Conservation (phyloP, 2,329 filamentous ascomycete species). For the Trichoderma atrobrunneum region DNA sequence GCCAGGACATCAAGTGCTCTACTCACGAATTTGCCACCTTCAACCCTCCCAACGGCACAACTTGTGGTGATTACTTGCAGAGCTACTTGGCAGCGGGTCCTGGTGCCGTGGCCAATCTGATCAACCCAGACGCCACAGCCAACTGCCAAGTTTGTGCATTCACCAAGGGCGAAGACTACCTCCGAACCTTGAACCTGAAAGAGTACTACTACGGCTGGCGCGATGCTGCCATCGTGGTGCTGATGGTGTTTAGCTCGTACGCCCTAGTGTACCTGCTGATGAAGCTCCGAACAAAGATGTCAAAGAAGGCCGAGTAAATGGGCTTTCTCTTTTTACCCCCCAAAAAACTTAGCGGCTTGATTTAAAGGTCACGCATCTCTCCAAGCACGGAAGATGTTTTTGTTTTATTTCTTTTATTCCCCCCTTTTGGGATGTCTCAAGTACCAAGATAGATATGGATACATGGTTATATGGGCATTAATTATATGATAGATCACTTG, state of each 20-base stretch:
- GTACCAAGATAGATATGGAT: neutral
- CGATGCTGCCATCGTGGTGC: slow-evolving; percentile 57
- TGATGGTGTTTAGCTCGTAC: slow-evolving; percentile 57
- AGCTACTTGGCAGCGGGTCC: slow-evolving; percentile 46
- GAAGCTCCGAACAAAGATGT: slow-evolving; percentile 48
- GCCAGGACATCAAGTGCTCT: slow-evolving; percentile 44
- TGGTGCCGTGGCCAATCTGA: slow-evolving; percentile 49
- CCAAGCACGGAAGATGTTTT: neutral
- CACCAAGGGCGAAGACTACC: slow-evolving; percentile 55
- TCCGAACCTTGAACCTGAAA: slow-evolving; percentile 56
- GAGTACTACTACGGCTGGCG: slow-evolving; percentile 66
- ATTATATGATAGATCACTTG: neutral
- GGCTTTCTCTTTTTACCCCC: neutral
- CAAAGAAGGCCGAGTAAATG: slow-evolving; percentile 44
- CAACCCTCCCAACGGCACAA: slow-evolving; percentile 48
- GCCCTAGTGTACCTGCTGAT: slow-evolving; percentile 44
- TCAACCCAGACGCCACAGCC: slow-evolving; percentile 57
- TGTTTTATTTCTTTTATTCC: neutral
- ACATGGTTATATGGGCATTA: neutral
- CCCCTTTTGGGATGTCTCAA: neutral
- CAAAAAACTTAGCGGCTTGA: neutral
- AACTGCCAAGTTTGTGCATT: slow-evolving; percentile 63
- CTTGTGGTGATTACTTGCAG: slow-evolving; percentile 57
- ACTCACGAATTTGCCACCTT: slow-evolving; percentile 51
- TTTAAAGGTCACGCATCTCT: neutral